Base-by-base conservation (phyloP, 345 rosid genomes). In the Odontarrhena argentea region DNA sequence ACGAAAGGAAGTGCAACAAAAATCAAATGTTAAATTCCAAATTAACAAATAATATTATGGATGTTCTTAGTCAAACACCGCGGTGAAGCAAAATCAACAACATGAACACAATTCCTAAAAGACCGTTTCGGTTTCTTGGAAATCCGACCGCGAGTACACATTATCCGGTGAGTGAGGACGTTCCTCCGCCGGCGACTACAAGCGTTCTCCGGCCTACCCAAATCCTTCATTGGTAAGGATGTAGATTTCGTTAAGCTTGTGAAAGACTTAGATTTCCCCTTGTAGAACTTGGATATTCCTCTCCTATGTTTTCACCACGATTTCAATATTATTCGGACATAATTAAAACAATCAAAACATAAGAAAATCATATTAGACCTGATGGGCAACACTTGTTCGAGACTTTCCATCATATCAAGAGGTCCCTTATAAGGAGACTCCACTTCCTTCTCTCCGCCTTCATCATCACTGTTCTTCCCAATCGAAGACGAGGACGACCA, bases 251-350 rank as follows among this genome's bases (percentile, higher is more conserved):
- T 66, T 24, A 93, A 72, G 61, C 66, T 85, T 4, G 80, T 79
- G 74, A 79, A 90, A 0, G 96, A 87, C 74, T 81, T 90, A 0
- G 98, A 87, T 62, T 84, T 89, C 1, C 98, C 98, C 14, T 67
- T 69, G 76, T 86, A 89, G 69, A 84, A 89, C 28, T 66, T 82
- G 0, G 97, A 89, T 40, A 92, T 84, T 0, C 96, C 88, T 73
- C 79, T 82, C 81, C 94, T 86, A 81, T 55, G 36, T 12, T 36
- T n/a, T 28, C 40, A 47, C 7, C 40, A 62, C 7, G 42, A 22
- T 8, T 34, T 18, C 18, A 51, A 42, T 28, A 28, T 28, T 28
- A 28, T 47, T 48, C 56, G 9, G 55, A 63, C 35, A 18, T 18
- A 18, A 18, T 18, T 18, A 18, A 18, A 18, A 18, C 22, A 18